Percentiles rank a stretch among this genome's conserved stretches.
phyloP scores from a whole-genome alignment of 768 basidiomycete species.

The Suillus plorans region DNA sequence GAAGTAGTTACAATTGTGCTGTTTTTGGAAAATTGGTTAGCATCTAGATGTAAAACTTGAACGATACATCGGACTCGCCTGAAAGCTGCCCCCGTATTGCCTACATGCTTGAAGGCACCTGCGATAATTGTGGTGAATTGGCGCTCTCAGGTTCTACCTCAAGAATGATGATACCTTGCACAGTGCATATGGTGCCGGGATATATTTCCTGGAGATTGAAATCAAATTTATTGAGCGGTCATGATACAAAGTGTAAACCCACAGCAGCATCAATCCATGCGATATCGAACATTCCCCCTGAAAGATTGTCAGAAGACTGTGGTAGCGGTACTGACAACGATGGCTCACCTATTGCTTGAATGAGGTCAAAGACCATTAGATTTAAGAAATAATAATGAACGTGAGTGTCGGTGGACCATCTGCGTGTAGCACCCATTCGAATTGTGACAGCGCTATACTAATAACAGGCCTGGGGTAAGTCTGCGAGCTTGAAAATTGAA shows the following conservation, averaged over 20 bases:
- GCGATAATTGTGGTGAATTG: not conserved
- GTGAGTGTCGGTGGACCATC: conserved; percentile 32
- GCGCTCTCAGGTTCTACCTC: not conserved
- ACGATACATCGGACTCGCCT: conserved; percentile 22
- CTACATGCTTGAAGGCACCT: conserved; percentile 39
- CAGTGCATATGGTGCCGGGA: conserved; percentile 31
- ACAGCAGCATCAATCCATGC: conserved; percentile 35
- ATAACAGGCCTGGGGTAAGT: not conserved
- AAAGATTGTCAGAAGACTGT: not conserved
- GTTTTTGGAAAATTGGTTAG: conserved; percentile 2
- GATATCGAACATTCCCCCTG: conserved; percentile 39
- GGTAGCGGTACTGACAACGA: not conserved
- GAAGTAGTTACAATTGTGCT: conserved; percentile 19
- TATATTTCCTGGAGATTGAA: conserved; percentile 25
- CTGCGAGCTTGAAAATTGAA: no score
- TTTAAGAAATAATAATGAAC: conserved; percentile 35
- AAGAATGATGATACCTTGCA: conserved; percentile 30
- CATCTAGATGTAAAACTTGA: not conserved
- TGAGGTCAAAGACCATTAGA: conserved; percentile 31
- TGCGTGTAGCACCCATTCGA: conserved; percentile 22
- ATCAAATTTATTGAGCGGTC: not conserved
- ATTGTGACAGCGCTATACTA: conserved; percentile 30
- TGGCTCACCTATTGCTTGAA: conserved; percentile 33
- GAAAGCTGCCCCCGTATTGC: conserved; percentile 42
- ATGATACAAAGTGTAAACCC: conserved; percentile 9